Conservation (phyloP, 73 alveolate species). For the Paramecium primaurelia region DNA sequence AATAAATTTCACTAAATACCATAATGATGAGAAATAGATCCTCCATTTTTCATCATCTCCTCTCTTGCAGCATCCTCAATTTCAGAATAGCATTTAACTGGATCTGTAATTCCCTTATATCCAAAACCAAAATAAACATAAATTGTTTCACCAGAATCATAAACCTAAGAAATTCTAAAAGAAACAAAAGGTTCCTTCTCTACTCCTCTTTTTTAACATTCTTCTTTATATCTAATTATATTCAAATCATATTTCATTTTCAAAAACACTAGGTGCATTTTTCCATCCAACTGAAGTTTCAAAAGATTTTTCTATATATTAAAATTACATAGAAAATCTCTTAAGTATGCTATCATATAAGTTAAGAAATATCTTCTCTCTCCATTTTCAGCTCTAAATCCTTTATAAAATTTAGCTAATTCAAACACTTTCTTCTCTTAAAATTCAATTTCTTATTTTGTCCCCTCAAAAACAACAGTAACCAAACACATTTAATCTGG, state of each 20-base stretch:
- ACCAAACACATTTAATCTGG: slow-evolving; percentile 79
- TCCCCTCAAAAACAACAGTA: slow-evolving; percentile 85
- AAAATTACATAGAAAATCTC: slow-evolving; percentile 81
- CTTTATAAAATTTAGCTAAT: slow-evolving; percentile 72
- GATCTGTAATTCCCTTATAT: slow-evolving; percentile 63
- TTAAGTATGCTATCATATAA: slow-evolving; percentile 84
- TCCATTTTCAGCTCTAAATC: slow-evolving; percentile 87
- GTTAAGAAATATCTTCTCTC: slow-evolving; percentile 86
- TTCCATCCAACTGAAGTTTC: slow-evolving; percentile 90
- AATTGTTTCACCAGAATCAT: slow-evolving; percentile 86
- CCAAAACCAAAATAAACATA: slow-evolving; percentile 83
- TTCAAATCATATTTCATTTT: slow-evolving; percentile 45
- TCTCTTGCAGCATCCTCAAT: slow-evolving; percentile 88
- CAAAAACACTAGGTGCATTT: slow-evolving; percentile 69
- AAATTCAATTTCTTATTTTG: slow-evolving; percentile 62
- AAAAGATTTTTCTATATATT: slow-evolving; percentile 81
- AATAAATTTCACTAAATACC: slow-evolving; percentile 45
- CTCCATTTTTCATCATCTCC: slow-evolving; percentile 78
- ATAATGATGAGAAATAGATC: slow-evolving; percentile 84
- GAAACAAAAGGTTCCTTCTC: slow-evolving; percentile 71
- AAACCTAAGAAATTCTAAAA: slow-evolving; percentile 82
- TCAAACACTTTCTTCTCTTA: slow-evolving; percentile 65
- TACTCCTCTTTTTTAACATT: slow-evolving; percentile 68
- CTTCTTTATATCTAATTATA: slow-evolving; percentile 32
- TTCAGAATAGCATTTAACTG: slow-evolving; percentile 67